A percentile compares a stretch with the other conserved stretches of the same genome.
phyloP scores from a whole-genome alignment of 169 alveolate species.

The Fabrea salina region DNA sequence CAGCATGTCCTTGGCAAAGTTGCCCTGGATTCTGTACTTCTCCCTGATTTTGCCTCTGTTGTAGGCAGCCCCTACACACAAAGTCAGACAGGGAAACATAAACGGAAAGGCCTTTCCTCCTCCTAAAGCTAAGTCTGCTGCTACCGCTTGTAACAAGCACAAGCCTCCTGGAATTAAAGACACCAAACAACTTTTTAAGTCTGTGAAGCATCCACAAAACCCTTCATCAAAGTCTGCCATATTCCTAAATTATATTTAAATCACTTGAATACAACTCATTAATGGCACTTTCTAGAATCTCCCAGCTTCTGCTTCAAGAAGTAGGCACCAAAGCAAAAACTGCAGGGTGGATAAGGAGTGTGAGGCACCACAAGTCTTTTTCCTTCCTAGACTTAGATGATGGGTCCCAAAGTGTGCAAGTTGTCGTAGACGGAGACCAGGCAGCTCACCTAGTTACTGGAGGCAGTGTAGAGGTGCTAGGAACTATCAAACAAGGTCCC shows the following conservation, averaged over 20 bases:
- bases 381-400: too few species aligned
- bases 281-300: too few species aligned
- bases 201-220: slow-evolving; percentile 26
- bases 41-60: slow-evolving; percentile 28
- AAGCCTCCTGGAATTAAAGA: neutral
- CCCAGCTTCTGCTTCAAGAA: too few species aligned
- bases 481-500: too few species aligned
- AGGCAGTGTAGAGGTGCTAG: too few species aligned
- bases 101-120: neutral
- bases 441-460: too few species aligned
- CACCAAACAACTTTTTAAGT: slow-evolving; percentile 16
- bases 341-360: too few species aligned
- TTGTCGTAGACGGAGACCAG: too few species aligned
- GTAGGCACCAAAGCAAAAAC: too few species aligned
- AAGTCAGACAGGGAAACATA: neutral
- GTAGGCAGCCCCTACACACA: slow-evolving; percentile 22
- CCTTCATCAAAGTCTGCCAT: slow-evolving; percentile 22
- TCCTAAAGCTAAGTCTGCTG: neutral
- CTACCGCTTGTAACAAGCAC: neutral
- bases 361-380: too few species aligned
- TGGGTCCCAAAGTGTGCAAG: too few species aligned
- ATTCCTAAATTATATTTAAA: neutral
- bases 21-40: slow-evolving; percentile 10
- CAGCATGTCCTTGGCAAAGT: neutral
- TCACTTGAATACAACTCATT: too few species aligned